Evolutionary conservation across 768 basidiomycete genomes (phyloP), one percentile per base, ranked within the genome.

Genomic region (Imleria badia): DNA sequence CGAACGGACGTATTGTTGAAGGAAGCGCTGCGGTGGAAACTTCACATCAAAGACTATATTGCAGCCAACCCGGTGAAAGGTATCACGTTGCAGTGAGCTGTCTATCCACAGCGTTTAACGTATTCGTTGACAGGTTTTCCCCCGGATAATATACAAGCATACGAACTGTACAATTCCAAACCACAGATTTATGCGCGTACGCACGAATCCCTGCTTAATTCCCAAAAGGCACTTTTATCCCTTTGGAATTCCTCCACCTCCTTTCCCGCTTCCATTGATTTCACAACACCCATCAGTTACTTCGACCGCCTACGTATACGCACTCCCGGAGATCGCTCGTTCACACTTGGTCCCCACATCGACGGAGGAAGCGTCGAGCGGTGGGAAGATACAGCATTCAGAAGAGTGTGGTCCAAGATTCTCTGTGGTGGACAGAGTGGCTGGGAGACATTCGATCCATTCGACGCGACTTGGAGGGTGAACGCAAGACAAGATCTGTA

Each of bases 271-370:
- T 56, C 62, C 29, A 68, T 86, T 51, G 75, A 73, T 52, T 75
- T 89, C 29, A 60, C 70, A 12, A 82, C 76, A 3, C 87, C 88
- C 1, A 70, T 91, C n/a, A 82, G 84, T 1, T 92, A 92, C 68
- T 87, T 83, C 54, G 90, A 93, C 69, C 78, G 90, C 7, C 72
- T 91, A 12, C 78, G 89, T 3, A 87, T 91, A 44, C 80, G 91
- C 6, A 78, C 77, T 29, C 87, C 89, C 0, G 91, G 89, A 0
- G 89, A 89, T 56, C 69, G 76, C 13, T 77, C 78, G 45, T 91
- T 91, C 63, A 78, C 82, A 0, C 72, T 91, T 3, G 87, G 84
- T 0, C 84, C 87, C 12, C 84, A 87, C 50, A 67, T 76, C 15
- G 81, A 83, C 46, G 76, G 76, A 0, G 82, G 82, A 11, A 75